Evolutionary conservation across 163 green algal genomes (phyloP).

Genomic region (Prototheca wickerhamii): DNA sequence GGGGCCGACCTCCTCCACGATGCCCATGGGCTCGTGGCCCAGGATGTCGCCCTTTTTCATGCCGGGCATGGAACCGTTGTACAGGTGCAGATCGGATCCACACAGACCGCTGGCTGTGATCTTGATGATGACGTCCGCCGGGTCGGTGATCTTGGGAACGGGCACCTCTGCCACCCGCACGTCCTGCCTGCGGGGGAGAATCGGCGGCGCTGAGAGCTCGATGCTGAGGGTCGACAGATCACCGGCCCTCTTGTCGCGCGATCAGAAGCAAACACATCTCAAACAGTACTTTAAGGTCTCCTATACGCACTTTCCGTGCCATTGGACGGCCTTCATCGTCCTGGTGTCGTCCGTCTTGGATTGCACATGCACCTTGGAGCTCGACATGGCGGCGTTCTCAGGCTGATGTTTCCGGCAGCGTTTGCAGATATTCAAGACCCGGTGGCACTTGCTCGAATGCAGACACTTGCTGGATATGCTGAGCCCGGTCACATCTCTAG

Average conservation of each 20-base stretch:
- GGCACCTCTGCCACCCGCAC: conserved; percentile 29
- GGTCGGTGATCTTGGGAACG: conserved; percentile 38
- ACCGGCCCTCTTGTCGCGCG: no score
- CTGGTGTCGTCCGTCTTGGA: conserved; percentile 13
- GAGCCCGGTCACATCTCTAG: no score
- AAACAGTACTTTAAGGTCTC: background rate
- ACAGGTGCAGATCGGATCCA: conserved; percentile 46
- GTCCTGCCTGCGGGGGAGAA: conserved; percentile 6
- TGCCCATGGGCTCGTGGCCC: conserved; percentile 62
- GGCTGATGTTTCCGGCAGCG: no score
- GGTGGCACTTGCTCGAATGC: no score
- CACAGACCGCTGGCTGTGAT: conserved; percentile 47
- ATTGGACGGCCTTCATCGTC: conserved; percentile 33
- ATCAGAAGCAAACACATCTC: no score
- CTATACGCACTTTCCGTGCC: conserved; percentile 18
- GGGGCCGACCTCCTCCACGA: conserved; percentile 20
- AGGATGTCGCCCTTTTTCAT: conserved; percentile 53
- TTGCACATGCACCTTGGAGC: background rate
- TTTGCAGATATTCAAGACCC: no score
- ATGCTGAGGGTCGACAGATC: no score
- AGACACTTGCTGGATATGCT: no score
- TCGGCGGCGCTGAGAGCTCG: no score
- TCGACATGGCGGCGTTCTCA: no score
- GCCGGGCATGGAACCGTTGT: conserved; percentile 34
- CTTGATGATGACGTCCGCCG: conserved; percentile 42